Base-by-base conservation (phyloP, 2,329 filamentous ascomycete species). In the Pseudogymnoascus sp. region DNA sequence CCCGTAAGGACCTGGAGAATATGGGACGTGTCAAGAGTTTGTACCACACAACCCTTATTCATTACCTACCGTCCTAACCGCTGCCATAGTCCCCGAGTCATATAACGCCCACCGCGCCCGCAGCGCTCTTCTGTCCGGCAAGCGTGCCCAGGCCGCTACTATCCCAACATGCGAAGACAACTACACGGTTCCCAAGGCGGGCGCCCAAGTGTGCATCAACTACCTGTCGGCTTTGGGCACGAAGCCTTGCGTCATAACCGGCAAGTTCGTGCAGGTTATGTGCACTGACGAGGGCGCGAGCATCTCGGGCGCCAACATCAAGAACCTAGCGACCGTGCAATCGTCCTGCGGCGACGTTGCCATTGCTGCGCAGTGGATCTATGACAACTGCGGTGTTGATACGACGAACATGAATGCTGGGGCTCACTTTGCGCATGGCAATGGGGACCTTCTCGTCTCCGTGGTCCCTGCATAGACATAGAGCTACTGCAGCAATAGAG, bases 291-390 rank as follows among this genome's bases (percentile, higher is more conserved):
- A 33, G 1, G 45, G 27, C 27, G 45, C 27, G 27, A 15, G 27
- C 27, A 52, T 52, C 31, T 31, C 31, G 45, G 45, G 45, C 45
- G 45, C 45, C 45, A 52, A 52, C 45, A 31, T 52, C 45, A 52
- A 52, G n/a, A 52, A 52, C 45, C 8, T 31, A 18, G 27, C 45
- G 27, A 52, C 13, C 4, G 45, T 52, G 9, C 4, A 8, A 18
- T 52, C 45, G 27, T 31, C 45, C 27, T 52, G 45, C 13, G 31
- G 45, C 45, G 45, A 52, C 45, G 45, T 52, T 5, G 45, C 45
- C 27, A 52, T 52, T 9, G 45, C 45, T 4, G 45, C 45, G 5
- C 45, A 52, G 27, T 52, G 45, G 45, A 33, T 52, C 12, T 52
- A 52, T 9, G 27, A 52, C 27, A 52, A 52, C 45, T 52, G 45